phyloP scores from a whole-genome alignment of 345 rosid species.

The Eucalyptus sp. region DNA sequence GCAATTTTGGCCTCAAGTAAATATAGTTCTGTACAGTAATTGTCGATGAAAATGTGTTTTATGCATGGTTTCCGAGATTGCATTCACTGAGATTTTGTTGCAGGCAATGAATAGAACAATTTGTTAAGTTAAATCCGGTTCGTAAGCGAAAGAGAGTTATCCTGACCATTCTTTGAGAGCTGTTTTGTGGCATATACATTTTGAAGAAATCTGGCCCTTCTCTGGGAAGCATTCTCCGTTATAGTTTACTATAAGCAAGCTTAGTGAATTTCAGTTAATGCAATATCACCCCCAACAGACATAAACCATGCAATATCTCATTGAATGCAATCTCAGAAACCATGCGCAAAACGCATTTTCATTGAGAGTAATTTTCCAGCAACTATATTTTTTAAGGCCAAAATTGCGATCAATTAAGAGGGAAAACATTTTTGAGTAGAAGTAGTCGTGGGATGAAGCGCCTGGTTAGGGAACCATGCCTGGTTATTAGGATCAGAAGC shows the following conservation, averaged over 20 bases:
- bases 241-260: not conserved
- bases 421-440: not conserved
- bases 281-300: not conserved
- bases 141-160: not conserved
- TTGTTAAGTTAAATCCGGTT: not conserved
- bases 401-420: not conserved
- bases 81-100: not conserved
- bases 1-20: not conserved
- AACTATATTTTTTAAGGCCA: not conserved
- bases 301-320: not conserved
- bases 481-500: not conserved
- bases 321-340: not conserved
- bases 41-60: not conserved
- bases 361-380: not conserved
- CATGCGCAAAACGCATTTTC: not conserved
- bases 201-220: not conserved
- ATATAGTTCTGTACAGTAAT: not conserved
- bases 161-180: not conserved
- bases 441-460: not conserved
- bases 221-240: not conserved
- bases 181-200: not conserved
- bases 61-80: not conserved
- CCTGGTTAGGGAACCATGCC: not conserved
- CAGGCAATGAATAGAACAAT: not conserved
- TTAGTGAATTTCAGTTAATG: not conserved